Evolutionary conservation across 2,329 filamentous ascomycete genomes (phyloP), one percentile per base, ranked within the genome.

Genomic region (Teratosphaeria gauchensis): DNA sequence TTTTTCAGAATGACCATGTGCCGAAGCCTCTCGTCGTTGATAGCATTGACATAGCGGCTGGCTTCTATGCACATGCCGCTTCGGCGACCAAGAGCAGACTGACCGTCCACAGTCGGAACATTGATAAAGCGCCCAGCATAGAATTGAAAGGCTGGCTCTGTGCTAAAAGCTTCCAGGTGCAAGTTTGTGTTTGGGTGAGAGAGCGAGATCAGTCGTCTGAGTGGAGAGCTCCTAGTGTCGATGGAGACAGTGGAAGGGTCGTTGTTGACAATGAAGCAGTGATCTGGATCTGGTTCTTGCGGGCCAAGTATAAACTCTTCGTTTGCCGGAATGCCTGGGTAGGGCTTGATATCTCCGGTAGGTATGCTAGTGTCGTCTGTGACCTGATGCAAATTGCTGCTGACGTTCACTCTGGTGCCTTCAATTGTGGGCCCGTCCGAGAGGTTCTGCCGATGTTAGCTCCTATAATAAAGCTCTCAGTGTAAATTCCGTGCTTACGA

Each of bases 81-180:
- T 54, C 90, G 82, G 3, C 83, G 70, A 0, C 81, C 83, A 54
- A 89, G 82, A 0, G 86, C 85, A 0, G 87, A 83, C 31, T 82
- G 73, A 2, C 77, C 79, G 33, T 76, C 79, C 24, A 79, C 77
- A 51, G 74, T 86, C 0, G 89, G 87, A 12, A 95, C 87, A 66
- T 94, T 78, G 64, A 95, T 91, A 69, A 85, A 87, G 70, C 89
- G 87, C 64, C 92, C 94, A 0, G 91, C 95, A 76, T 97, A 97
- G 77, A 96, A 95, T 74, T 97, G 92, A 80, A 96, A 97, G 0
- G 90, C 89, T 0, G 94, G 94, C 78, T 97, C 92, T 0, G 92
- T 97, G 77, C 89, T 94, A 68, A 85, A 79, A 5, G 96, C 87
- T 74, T 96, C 89, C 55, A 97, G 84, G 71, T 95, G 87, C 64